Base-by-base conservation (phyloP, 257 asterid species). In the Sherardia arvensis region DNA sequence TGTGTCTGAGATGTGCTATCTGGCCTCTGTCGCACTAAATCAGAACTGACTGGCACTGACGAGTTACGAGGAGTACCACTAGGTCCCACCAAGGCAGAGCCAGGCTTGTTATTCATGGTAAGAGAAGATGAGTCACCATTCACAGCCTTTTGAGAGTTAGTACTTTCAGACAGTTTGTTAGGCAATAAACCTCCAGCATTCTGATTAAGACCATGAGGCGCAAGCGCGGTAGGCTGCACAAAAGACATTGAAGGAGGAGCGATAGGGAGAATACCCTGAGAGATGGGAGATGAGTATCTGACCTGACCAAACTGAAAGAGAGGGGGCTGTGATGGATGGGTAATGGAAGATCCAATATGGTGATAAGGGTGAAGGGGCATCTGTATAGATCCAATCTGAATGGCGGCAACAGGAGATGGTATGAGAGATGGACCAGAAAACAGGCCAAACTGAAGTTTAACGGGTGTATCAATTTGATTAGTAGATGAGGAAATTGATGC, bases 311-410 rank as follows among this genome's bases (percentile, higher is more conserved):
- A 92, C 64, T 88, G 98, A 74, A 91, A 84, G 59, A 83, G 66
- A 12, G 92, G 84, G 57, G 94, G 83, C 74, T 82, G 98, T 53
- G 97, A 80, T 69, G 87, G 80, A 76, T 79, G 94, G 59, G 97
- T 48, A 67, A 80, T 73, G 62, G 95, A 74, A 51, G 84, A 73
- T 61, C 90, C 96, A 62, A 84, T 71, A 66, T 90, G 76, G 69
- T 84, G 84, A 74, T 93, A 88, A 65, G 82, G 82, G 68, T 84
- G 95, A 59, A 93, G 87, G 71, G 99, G 99, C 96, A 93, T 93
- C 83, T 90, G 97, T 60, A 93, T 90, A 17, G 99, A 93, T 74
- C 99, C 99, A 72, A 93, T 93, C 85, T 93, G 99, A 77, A 93
- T 93, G 20, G 97, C 86, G 23, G 96, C 92, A 74, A 93, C 88